Percentiles rank a stretch among this genome's conserved stretches.
These are phyloP conservation scores for Rhexocercosporidium sp. DNA, from an alignment of 2,329 filamentous ascomycete genomes.

Conservation along the genomic window DNA sequence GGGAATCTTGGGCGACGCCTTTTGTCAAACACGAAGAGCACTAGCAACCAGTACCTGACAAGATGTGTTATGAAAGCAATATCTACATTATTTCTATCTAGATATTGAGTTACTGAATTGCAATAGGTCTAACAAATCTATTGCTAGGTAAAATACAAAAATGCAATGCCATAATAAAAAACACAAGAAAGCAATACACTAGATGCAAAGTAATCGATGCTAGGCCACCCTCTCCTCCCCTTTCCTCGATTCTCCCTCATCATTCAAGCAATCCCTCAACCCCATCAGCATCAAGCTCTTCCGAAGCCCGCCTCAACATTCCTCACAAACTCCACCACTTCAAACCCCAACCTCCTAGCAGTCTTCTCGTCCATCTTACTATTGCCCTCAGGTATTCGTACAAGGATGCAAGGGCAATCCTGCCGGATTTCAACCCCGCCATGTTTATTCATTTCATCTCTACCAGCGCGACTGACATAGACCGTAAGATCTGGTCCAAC, in stretches of 20 bases:
- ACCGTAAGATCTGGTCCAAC: conserved; percentile 81
- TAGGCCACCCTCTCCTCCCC: background rate
- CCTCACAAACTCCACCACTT: conserved; percentile 81
- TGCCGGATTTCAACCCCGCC: conserved; percentile 62
- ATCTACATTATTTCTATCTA: too few species aligned
- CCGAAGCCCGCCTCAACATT: conserved; percentile 32
- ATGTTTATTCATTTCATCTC: conserved; percentile 45
- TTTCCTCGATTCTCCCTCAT: background rate
- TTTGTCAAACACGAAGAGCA: background rate
- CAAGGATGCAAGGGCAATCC: conserved; percentile 58
- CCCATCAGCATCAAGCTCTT: background rate
- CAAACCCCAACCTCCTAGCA: conserved; percentile 79
- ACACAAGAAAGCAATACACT: conserved; percentile 3
- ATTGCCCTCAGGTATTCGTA: conserved; percentile 50
- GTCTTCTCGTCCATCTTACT: conserved; percentile 68
- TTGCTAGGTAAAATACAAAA: background rate
- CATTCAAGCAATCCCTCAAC: background rate
- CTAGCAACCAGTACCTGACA: background rate
- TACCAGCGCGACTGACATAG: conserved; percentile 56
- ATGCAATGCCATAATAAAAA: background rate
- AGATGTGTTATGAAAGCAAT: too few species aligned
- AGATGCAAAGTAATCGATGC: background rate
- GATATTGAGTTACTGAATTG: background rate
- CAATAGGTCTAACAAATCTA: conserved; percentile 17
- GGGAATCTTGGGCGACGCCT: background rate